phyloP scores from a whole-genome alignment of 176 grass and related monocot genomes.

The Bromus sterilis region DNA sequence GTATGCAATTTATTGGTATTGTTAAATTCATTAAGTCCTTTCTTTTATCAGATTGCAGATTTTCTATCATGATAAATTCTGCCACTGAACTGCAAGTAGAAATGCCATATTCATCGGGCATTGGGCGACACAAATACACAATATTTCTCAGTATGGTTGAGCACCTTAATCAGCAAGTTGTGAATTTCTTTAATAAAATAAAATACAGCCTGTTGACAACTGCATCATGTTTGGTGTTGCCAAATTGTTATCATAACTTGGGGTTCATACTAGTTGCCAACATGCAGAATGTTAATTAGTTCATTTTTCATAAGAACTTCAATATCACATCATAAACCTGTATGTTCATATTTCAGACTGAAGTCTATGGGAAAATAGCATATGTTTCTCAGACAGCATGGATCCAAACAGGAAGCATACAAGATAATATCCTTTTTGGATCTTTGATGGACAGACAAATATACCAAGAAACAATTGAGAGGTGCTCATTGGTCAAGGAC shows the following conservation, averaged over 20 bases:
- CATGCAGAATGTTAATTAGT: no score
- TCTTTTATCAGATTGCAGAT: background rate
- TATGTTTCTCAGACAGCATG: constrained; percentile 89
- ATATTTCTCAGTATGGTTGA: no score
- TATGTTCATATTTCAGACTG: constrained; percentile 39
- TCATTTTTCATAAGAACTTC: no score
- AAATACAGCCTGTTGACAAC: background rate
- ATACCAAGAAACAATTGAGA: constrained; percentile 60
- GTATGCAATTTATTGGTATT: background rate
- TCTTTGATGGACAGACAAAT: constrained; percentile 56
- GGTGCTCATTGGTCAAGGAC: constrained; percentile 69
- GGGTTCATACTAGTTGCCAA: no score
- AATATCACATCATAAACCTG: background rate
- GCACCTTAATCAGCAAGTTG: no score
- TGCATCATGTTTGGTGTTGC: background rate
- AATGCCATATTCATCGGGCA: background rate
- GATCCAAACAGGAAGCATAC: constrained; percentile 84
- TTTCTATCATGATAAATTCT: background rate
- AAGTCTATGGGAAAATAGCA: constrained; percentile 66
- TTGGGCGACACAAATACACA: background rate
- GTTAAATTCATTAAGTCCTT: background rate
- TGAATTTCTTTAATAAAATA: no score
- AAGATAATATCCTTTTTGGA: constrained; percentile 83
- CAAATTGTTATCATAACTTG: background rate
- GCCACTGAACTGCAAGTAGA: background rate